These are phyloP conservation scores for Diplodia corticola DNA, from an alignment of 2,329 filamentous ascomycete genomes.

Conservation along the genomic window DNA sequence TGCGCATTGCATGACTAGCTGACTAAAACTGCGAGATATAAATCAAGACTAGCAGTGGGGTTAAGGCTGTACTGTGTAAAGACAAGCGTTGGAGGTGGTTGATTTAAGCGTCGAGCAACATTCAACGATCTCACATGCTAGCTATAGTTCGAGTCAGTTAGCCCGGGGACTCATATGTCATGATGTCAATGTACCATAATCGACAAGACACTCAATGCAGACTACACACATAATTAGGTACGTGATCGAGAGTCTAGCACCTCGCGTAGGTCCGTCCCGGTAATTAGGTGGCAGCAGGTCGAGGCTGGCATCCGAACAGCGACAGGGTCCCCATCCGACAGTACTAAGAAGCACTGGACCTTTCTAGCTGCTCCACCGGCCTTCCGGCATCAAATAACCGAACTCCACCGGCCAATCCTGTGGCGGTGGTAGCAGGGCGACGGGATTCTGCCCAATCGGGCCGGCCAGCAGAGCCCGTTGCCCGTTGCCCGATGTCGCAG, in stretches of 20 bases:
- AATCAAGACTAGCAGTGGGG: neutral
- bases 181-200: neutral
- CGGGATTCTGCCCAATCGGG: neutral
- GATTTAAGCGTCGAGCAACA: neutral
- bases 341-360: neutral
- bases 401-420: neutral
- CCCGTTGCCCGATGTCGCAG: neutral
- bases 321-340: neutral
- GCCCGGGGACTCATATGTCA: too few species aligned
- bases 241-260: neutral
- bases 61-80: neutral
- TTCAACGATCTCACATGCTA: too few species aligned
- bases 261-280: neutral
- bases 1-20: too few species aligned
- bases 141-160: too few species aligned
- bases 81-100: neutral
- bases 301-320: neutral
- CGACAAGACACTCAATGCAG: neutral
- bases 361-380: neutral
- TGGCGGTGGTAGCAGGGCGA: neutral
- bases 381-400: neutral
- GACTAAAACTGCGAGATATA: too few species aligned
- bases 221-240: neutral
- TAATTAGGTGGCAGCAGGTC: neutral
- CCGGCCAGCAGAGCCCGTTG: neutral